Percentiles rank a stretch among this genome's conserved stretches.
Evolutionary conservation across 345 rosid genomes (phyloP).

Genomic region (Hypericum perforatum): DNA sequence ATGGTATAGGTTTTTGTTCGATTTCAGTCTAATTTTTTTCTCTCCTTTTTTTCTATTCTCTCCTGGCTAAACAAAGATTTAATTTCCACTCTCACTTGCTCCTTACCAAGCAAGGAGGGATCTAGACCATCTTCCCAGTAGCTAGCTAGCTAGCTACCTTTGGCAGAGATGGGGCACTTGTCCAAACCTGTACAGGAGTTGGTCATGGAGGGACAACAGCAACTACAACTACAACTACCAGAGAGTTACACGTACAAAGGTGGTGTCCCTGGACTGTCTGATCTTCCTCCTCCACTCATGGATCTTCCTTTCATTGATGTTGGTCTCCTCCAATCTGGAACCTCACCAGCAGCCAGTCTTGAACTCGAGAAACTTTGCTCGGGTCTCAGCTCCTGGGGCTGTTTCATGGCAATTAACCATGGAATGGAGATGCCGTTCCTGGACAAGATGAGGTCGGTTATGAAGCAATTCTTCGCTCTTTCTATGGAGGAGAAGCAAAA

Average conservation of each 20-base stretch:
- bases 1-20: no score
- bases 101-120: no score
- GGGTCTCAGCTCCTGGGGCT: constrained; percentile 1
- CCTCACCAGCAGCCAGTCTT: neutral
- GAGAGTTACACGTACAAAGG: constrained; percentile 19
- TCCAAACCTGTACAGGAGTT: constrained; percentile 13
- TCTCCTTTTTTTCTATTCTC: no score
- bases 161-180: neutral
- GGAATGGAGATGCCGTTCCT: constrained; percentile 8
- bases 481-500: neutral
- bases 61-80: no score
- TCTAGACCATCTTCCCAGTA: no score
- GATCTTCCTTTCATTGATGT: constrained; percentile 15
- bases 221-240: constrained; percentile 14
- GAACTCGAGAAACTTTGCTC: neutral
- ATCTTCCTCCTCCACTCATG: constrained; percentile 9
- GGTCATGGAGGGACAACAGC: constrained; percentile 20
- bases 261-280: constrained; percentile 8
- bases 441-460: constrained; percentile 2
- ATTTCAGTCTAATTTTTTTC: no score
- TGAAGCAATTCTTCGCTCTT: constrained; percentile 1
- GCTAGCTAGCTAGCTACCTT: no score
- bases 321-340: constrained; percentile 9
- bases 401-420: constrained; percentile 10
- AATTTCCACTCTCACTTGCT: no score